Base-by-base conservation (phyloP, 2,329 filamentous ascomycete genomes). In the Hypoxylon sp. region DNA sequence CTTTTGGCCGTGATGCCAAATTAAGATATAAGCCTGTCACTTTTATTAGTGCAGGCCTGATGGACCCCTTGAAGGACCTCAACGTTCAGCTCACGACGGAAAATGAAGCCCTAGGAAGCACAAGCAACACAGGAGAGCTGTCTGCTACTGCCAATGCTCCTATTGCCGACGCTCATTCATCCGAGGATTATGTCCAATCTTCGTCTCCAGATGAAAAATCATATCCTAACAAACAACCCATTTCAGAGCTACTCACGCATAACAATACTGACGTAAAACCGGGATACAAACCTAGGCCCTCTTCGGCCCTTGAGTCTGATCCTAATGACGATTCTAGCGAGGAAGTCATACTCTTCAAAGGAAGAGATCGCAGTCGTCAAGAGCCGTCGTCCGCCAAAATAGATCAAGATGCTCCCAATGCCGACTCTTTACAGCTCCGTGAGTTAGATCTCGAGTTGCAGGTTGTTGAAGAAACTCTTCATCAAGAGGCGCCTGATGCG, bases 261-360 rank as follows among this genome's bases (percentile, higher is more conserved):
- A 63, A 65, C 31, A 53, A 52, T 1, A 72, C 70, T 29, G 78
- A 80, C 13, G 74, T 81, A 32, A 75, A 73, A 24, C 58, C 61
- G n/a, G 53, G 74, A 35, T 55, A 58, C 2, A 58, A 63, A 6
- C 48, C 46, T 17, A 8, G 42, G 32, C 50, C 53, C 10, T 52
- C 71, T 15, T 61, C 56, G 44, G 70, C 51, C 32, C 69, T 60
- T 11, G 65, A 72, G 2, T 72, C 77, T 6, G 70, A 72, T 35
- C 67, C 70, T 3, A 73, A 67, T 4, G 86, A 85, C 0, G 84
- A 88, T 69, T 92, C 91, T 0, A 92, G 90, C 74, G 92, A 92
- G 52, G 93, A 97, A 70, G 82, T 93, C 4, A 89, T 94, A 51
- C 74, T 93, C 0, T 93, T 92, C 75, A 86, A 83, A 64, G 89